A percentile compares a stretch with the other conserved stretches of the same genome.
Evolutionary conservation across 495 filamentous ascomycete genomes (phyloP).

Genomic region (Penicillium manginii): DNA sequence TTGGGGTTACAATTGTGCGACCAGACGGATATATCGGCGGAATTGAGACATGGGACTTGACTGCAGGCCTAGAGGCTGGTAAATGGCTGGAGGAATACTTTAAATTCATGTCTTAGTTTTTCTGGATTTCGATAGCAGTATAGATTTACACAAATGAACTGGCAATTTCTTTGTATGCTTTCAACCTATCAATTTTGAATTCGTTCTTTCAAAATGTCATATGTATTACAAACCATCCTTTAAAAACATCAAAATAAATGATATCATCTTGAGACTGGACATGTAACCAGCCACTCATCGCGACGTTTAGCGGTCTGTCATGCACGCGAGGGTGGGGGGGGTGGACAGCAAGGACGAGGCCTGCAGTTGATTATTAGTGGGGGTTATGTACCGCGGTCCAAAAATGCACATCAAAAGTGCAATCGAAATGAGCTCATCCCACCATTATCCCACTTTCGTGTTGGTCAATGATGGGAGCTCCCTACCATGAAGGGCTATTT

Average conservation of each 20-base stretch:
- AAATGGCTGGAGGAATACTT: constrained; percentile 66
- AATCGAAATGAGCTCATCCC: constrained; percentile 11
- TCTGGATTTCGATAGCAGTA: background rate
- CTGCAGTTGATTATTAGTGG: constrained; percentile 9
- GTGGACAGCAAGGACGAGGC: background rate
- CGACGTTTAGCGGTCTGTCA: background rate
- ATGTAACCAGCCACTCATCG: background rate
- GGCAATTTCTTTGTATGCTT: too few relatives aligned
- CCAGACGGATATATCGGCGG: constrained; percentile 72
- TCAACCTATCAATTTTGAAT: too few relatives aligned
- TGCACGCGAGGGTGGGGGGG: constrained; percentile 10
- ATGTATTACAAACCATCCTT: too few relatives aligned
- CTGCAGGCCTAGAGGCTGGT: constrained; percentile 47
- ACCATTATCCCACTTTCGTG: constrained; percentile 23
- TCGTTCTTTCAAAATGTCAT: too few relatives aligned
- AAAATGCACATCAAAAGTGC: background rate
- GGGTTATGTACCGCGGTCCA: constrained; percentile 5
- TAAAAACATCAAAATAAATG: background rate
- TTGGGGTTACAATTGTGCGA: constrained; percentile 62
- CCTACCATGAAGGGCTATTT: background rate
- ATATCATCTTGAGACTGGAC: background rate
- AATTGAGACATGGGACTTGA: constrained; percentile 55
- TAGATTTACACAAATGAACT: too few relatives aligned
- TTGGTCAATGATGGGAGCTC: constrained; percentile 10
- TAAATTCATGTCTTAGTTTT: constrained; percentile 24